Conservation (phyloP, 2,329 filamentous ascomycete genomes). For the Coniochaeta hoffmannii region DNA sequence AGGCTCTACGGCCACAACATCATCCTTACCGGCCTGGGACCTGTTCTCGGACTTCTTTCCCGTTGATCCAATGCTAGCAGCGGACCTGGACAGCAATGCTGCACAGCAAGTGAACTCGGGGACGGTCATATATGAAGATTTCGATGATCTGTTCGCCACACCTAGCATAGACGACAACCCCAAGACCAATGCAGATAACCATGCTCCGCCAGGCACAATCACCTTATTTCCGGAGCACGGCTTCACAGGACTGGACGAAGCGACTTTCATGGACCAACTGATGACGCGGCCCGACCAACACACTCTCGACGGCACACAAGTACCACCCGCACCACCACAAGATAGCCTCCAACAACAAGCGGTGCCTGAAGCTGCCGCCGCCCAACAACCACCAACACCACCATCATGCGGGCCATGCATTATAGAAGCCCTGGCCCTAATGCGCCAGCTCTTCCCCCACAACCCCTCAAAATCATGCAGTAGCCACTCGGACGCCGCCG, state of each 20-base stretch:
- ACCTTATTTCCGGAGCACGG: neutral
- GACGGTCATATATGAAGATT: neutral
- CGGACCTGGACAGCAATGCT: neutral
- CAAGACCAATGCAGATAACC: neutral
- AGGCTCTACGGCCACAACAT: neutral
- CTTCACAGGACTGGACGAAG: neutral
- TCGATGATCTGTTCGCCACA: neutral
- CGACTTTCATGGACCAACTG: neutral
- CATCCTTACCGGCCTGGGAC: neutral
- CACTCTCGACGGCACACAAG: neutral
- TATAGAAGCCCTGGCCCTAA: conserved; percentile 14
- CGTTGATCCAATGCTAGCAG: neutral
- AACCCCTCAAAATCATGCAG: neutral
- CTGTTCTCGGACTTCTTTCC: neutral
- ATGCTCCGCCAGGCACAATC: neutral
- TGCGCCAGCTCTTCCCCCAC: conserved; percentile 15
- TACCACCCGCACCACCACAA: neutral
- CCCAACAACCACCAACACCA: neutral
- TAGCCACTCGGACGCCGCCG: too few relatives aligned
- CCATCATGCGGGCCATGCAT: conserved; percentile 7
- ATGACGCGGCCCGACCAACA: neutral
- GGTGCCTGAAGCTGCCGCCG: neutral
- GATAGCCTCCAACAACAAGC: too few relatives aligned
- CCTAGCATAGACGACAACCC: neutral
- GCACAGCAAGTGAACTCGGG: neutral